Evolutionary conservation across 306 rosid genomes (phyloP).

Genomic region (Trifolium subterraneum): DNA sequence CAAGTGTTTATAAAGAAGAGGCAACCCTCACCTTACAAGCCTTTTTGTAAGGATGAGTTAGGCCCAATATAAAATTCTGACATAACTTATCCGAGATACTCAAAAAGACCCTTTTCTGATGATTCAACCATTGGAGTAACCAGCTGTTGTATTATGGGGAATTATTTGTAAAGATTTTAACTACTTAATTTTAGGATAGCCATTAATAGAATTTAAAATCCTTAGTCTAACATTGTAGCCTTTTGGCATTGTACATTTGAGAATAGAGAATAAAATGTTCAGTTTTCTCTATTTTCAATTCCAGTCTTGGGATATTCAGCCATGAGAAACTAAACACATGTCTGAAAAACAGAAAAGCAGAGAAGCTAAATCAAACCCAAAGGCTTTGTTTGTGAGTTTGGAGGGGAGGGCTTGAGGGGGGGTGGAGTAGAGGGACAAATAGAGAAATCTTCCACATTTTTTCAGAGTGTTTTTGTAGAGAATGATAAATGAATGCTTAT

Average conservation of each 20-base stretch:
- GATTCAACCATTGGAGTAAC: background rate
- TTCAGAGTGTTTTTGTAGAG: too few species aligned
- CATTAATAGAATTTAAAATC: background rate
- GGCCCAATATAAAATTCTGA: too few species aligned
- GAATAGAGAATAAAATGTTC: background rate
- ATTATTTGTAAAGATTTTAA: background rate
- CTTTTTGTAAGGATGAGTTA: too few species aligned
- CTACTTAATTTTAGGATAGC: background rate
- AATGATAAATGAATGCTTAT: too few species aligned
- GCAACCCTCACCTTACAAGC: too few species aligned
- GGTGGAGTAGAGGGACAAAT: too few species aligned
- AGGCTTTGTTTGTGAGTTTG: too few species aligned
- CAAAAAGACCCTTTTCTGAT: background rate
- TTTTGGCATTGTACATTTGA: background rate
- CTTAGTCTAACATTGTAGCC: background rate
- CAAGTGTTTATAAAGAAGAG: too few species aligned
- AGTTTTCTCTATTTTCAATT: background rate
- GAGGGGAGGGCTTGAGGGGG: too few species aligned
- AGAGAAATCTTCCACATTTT: too few species aligned
- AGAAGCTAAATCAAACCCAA: background rate
- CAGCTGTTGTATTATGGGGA: background rate
- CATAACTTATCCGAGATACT: background rate
- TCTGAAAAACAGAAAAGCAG: conserved; percentile 5
- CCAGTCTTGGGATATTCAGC: conserved; percentile 12
- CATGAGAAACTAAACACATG: background rate